phyloP scores from a whole-genome alignment of 805 yeast species.

The Yarrowia sp. region DNA sequence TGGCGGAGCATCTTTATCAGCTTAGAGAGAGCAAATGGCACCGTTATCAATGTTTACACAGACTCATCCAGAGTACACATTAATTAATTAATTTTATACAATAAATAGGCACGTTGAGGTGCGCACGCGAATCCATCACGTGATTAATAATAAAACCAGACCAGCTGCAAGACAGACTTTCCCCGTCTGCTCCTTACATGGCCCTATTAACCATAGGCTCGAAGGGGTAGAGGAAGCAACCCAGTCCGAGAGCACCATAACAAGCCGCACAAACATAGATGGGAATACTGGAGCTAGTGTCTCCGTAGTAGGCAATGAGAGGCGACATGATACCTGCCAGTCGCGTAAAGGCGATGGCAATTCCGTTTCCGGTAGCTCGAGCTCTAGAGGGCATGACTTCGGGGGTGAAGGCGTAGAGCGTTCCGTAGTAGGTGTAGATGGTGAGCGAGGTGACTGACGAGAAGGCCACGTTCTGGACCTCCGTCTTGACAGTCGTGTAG shows the following conservation, averaged over 20 bases:
- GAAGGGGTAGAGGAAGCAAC: slow-evolving; percentile 47
- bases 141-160: neutral
- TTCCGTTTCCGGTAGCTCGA: slow-evolving; percentile 60
- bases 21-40: no score
- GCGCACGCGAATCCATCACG: neutral
- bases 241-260: slow-evolving; percentile 46
- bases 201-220: slow-evolving; percentile 22
- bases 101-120: slow-evolving; percentile 19
- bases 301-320: slow-evolving; percentile 48
- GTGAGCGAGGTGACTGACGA: slow-evolving; percentile 50
- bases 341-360: slow-evolving; percentile 54
- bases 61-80: neutral
- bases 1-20: no score
- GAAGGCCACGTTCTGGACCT: slow-evolving; percentile 53
- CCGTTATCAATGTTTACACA: no score
- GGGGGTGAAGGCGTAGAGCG: slow-evolving; percentile 64
- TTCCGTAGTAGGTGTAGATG: slow-evolving; percentile 53
- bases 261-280: slow-evolving; percentile 50
- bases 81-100: slow-evolving; percentile 9
- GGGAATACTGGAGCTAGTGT: slow-evolving; percentile 48
- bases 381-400: slow-evolving; percentile 56
- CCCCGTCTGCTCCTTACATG: neutral
- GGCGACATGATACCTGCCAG: slow-evolving; percentile 51
- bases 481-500: slow-evolving; percentile 58
- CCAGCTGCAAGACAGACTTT: neutral